Conservation (phyloP, 2,329 filamentous ascomycete species). For the Penicillium aurantiogriseum region DNA sequence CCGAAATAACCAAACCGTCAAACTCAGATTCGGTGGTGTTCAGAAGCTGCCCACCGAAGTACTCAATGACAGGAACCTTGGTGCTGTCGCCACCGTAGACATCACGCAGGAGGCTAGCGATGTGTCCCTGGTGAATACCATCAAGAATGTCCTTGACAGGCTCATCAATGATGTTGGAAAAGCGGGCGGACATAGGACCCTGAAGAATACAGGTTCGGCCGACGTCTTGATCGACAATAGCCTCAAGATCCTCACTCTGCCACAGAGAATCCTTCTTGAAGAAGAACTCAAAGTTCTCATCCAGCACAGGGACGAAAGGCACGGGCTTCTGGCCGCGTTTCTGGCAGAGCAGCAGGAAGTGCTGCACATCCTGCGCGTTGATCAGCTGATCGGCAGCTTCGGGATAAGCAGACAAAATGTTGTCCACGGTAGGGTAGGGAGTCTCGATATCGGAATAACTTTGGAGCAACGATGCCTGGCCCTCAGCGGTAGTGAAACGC, state of each 20-base stretch:
- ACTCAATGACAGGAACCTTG: constrained; percentile 81
- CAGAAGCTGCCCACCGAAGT: constrained; percentile 84
- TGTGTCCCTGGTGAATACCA: constrained; percentile 84
- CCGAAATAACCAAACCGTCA: constrained; percentile 80
- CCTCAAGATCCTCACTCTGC: constrained; percentile 97
- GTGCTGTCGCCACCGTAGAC: constrained; percentile 72
- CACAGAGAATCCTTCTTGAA: constrained; percentile 99
- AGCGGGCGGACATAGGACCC: constrained; percentile 87
- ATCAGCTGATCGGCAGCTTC: constrained; percentile 88
- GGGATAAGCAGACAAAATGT: constrained; percentile 77
- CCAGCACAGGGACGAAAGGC: constrained; percentile 90
- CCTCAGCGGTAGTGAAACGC: constrained; percentile 74
- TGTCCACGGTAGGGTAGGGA: constrained; percentile 74
- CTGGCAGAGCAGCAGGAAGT: constrained; percentile 91
- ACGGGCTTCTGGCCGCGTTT: constrained; percentile 92
- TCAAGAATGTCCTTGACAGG: constrained; percentile 94
- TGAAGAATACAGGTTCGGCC: constrained; percentile 94
- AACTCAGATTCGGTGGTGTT: constrained; percentile 71
- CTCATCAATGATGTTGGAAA: constrained; percentile 85
- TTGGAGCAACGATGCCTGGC: constrained; percentile 79
- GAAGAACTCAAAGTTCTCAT: constrained; percentile 97
- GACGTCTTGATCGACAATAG: constrained; percentile 93
- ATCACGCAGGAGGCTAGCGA: constrained; percentile 73
- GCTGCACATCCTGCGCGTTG: constrained; percentile 96
- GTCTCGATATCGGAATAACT: constrained; percentile 83